Percentiles rank a stretch among this genome's conserved stretches.
phyloP scores from a whole-genome alignment of 257 asterid species.

The Striga asiatica region DNA sequence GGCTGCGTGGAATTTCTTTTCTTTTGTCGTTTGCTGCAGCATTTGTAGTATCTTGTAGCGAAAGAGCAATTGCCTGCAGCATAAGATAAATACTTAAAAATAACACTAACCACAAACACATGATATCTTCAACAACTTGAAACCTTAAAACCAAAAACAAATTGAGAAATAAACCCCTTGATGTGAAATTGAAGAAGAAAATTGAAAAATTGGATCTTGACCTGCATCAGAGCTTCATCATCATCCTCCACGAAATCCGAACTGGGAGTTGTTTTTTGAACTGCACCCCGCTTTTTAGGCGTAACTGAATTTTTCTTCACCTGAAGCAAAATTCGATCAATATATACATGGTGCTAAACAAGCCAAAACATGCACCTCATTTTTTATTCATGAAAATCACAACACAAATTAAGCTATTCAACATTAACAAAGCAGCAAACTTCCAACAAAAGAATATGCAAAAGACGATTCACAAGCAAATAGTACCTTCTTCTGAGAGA shows the following conservation, averaged over 20 bases:
- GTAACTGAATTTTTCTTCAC: conserved; percentile 31
- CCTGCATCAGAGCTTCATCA: conserved; percentile 73
- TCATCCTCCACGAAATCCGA: conserved; percentile 61
- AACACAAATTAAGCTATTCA: not conserved
- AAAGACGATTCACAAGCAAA: not conserved
- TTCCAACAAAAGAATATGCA: not conserved
- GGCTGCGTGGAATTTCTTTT: conserved; percentile 11
- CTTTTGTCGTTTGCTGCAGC: conserved; percentile 9
- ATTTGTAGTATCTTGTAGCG: conserved; percentile 43
- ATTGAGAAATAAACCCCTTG: not conserved
- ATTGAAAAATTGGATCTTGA: conserved; percentile 8
- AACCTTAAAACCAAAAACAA: not conserved
- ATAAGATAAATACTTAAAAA: not conserved
- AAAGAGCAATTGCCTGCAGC: conserved; percentile 81
- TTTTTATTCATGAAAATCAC: not conserved
- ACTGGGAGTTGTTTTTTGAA: conserved; percentile 19
- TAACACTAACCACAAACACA: not conserved
- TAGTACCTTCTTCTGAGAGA: conserved; percentile 40
- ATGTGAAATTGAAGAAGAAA: not conserved
- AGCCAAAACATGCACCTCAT: conserved; percentile 1
- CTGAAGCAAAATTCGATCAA: conserved; percentile 31
- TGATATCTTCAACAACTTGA: conserved; percentile 19
- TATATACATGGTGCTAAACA: conserved; percentile 16
- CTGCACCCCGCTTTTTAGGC: conserved; percentile 36
- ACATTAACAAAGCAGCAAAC: too few relatives aligned